Evolutionary conservation across 78 protist genomes (phyloP).

Genomic region (Emiliania huxleyi): DNA sequence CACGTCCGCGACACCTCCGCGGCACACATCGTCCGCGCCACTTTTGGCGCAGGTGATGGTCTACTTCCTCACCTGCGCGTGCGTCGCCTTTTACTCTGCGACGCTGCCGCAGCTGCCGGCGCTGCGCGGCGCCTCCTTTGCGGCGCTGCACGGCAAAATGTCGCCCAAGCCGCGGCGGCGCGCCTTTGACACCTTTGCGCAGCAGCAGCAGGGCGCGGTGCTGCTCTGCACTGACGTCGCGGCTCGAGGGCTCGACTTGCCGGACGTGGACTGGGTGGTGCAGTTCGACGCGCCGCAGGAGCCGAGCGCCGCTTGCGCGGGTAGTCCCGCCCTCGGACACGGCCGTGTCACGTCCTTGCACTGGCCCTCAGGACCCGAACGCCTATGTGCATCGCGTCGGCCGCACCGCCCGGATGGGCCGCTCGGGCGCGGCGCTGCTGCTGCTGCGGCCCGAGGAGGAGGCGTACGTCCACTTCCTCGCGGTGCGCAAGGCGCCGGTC

Average conservation of each 20-base stretch:
- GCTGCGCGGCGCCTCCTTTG: background rate
- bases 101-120: background rate
- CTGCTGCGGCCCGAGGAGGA: background rate
- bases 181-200: background rate
- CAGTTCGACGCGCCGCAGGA: conserved; percentile 88
- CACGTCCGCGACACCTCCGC: too few relatives aligned
- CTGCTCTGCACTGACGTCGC: conserved; percentile 58
- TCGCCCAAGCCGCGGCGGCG: background rate
- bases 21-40: too few relatives aligned
- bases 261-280: conserved; percentile 83
- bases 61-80: conserved; percentile 85
- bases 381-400: conserved; percentile 87
- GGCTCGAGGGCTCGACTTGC: conserved; percentile 86
- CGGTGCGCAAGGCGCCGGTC: background rate
- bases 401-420: conserved; percentile 88
- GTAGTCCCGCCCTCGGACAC: background rate
- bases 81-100: conserved; percentile 73
- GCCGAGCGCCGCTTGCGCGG: conserved; percentile 63
- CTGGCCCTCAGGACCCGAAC: too few relatives aligned
- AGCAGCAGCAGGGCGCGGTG: background rate
- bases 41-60: too few relatives aligned
- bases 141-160: conserved; percentile 78
- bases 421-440: background rate
- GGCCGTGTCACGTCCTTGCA: background rate
- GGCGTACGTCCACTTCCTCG: background rate